These are phyloP conservation scores for Eremochloa ophiuroides DNA, from an alignment of 176 grass and related monocot species.

Conservation along the genomic window DNA sequence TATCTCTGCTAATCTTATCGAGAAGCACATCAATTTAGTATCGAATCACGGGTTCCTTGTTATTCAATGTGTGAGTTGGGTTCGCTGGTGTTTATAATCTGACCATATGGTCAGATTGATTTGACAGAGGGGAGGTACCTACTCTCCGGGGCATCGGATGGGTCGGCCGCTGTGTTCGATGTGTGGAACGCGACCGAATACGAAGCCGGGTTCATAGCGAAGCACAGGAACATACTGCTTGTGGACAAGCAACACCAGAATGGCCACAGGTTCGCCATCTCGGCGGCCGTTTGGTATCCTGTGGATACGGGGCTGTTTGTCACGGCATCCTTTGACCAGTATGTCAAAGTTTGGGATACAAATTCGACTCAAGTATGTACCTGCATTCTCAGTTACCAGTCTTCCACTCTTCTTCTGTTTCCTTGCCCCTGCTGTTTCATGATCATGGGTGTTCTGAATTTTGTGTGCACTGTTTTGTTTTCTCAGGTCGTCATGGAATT, in stretches of 20 bases:
- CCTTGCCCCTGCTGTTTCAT: neutral
- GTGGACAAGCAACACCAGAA: conserved; percentile 66
- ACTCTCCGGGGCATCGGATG: conserved; percentile 80
- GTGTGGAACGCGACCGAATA: conserved; percentile 43
- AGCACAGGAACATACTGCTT: conserved; percentile 61
- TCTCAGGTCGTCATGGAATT: conserved; percentile 85
- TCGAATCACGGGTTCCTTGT: neutral
- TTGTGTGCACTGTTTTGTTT: conserved; percentile 9
- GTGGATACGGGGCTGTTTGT: conserved; percentile 86
- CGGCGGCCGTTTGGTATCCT: conserved; percentile 77
- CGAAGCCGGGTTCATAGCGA: conserved; percentile 61
- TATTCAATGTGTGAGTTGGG: neutral
- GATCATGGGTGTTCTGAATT: neutral
- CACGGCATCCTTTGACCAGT: conserved; percentile 80
- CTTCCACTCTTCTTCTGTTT: neutral
- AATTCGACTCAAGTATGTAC: conserved; percentile 70
- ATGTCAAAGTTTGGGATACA: conserved; percentile 95
- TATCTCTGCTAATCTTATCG: neutral
- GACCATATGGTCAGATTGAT: conserved; percentile 74
- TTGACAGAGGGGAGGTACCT: conserved; percentile 86
- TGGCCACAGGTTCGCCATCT: conserved; percentile 76
- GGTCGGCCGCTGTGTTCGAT: conserved; percentile 71
- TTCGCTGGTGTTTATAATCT: conserved; percentile 32
- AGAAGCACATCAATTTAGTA: neutral
- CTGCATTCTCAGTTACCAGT: neutral